Evolutionary conservation across 306 rosid species (phyloP), one percentile per base, ranked within the genome.

Genomic region (Trifolium dubium): DNA sequence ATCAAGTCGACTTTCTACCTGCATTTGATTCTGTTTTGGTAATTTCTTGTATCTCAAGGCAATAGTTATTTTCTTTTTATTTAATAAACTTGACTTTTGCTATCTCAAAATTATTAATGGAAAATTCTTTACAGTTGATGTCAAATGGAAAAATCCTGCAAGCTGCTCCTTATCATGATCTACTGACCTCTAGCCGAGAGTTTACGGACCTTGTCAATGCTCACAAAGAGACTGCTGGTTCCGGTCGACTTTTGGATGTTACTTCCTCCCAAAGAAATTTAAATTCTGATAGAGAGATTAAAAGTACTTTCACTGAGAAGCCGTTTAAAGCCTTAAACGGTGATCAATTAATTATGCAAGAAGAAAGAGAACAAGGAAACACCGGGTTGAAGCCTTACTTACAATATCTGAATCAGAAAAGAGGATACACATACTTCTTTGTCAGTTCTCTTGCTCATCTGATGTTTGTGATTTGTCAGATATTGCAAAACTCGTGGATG

Each of bases 1-100:
- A 87, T 58, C 91, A 87, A 87, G 87, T 87, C 23, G 89, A 87
- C 44, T 87, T 83, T 73, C 87, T 87, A 64, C 89, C 84, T 1
- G 82, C 83, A 35, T 84, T 87, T 74, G 79, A 83, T 37, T 67
- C 34, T 10, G 61, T 87, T 56, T 46, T 85, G 89, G 89, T 87
- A 76, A 66, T 74, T 74, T 18, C 53, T 47, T 30, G 12, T 4
- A 44, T 44, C 50, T 44, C 0, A 44, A 44, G 15, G 50, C 14
- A 43, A 3, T 43, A 3, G 49, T 10, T 11, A 10, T 43, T 43
- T 4, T 3, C 5, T 12, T 43, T 43, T 9, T 43, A 34, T 43
- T 1, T 4, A 11, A 43, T 23, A 23, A 23, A 23, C 1, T 23
- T 23, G 23, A 23, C 23, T 23, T 23, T 23, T 23, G 0, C 23